Percentiles rank a stretch among this genome's conserved stretches.
Conservation (phyloP, 164 flowering plant genomes). For the Chimonanthus praecox region DNA sequence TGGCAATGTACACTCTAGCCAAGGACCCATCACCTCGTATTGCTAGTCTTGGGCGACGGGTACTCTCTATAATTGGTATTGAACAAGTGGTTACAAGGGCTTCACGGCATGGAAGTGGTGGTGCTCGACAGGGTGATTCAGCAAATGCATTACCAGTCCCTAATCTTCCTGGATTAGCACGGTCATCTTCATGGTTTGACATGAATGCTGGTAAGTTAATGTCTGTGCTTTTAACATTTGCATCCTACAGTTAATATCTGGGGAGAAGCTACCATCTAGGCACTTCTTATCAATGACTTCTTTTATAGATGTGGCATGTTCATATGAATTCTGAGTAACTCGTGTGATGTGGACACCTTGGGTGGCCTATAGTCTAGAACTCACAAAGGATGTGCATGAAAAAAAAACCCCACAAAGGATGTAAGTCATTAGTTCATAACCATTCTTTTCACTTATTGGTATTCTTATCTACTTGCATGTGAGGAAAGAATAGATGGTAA, state of each 20-base stretch:
- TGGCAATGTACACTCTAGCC: conserved; percentile 76
- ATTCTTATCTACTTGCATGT: background rate
- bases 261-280: background rate
- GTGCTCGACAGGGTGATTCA: conserved; percentile 45
- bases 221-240: background rate
- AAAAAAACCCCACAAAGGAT: no score
- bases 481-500: background rate
- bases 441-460: no score
- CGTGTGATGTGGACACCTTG: background rate
- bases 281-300: background rate
- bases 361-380: background rate
- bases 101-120: conserved; percentile 28
- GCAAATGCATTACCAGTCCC: conserved; percentile 30
- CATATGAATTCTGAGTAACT: background rate
- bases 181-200: conserved; percentile 96
- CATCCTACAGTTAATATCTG: background rate
- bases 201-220: conserved; percentile 65
- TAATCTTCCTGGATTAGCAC: conserved; percentile 65
- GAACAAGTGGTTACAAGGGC: conserved; percentile 80
- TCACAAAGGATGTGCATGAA: background rate
- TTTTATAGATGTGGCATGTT: background rate
- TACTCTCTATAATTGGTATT: conserved; percentile 82
- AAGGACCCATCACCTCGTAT: conserved; percentile 95
- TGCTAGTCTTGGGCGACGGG: conserved; percentile 71
- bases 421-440: no score